A percentile compares a stretch with the other conserved stretches of the same genome.
Conservation (phyloP, 495 filamentous ascomycete genomes). For the Talaromyces borbonicus region DNA sequence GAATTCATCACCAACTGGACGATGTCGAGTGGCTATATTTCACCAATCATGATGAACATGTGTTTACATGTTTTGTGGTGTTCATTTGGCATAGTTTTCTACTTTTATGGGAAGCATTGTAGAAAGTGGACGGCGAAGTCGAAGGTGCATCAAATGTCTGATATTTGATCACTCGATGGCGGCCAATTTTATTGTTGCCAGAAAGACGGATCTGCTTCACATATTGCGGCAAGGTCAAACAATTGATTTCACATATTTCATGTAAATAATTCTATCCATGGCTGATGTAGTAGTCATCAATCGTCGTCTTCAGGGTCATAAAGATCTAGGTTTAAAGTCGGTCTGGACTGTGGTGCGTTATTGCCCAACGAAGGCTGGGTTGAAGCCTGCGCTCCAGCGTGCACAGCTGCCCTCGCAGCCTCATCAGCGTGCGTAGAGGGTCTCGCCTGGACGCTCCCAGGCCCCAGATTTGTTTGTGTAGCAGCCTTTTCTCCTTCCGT, state of each 20-base stretch:
- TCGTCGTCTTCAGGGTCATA: conserved; percentile 41
- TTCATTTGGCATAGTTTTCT: conserved; percentile 44
- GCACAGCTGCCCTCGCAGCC: conserved; percentile 26
- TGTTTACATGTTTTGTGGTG: conserved; percentile 41
- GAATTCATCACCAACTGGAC: conserved; percentile 38
- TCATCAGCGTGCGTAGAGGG: conserved; percentile 20
- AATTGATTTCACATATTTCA: too few relatives aligned
- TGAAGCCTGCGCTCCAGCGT: conserved; percentile 23
- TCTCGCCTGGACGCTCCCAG: conserved; percentile 12
- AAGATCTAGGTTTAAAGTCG: conserved; percentile 33
- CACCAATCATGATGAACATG: conserved; percentile 46
- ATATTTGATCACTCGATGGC: too few relatives aligned
- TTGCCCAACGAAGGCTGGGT: conserved; percentile 5
- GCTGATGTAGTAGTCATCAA: background rate
- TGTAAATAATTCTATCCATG: background rate
- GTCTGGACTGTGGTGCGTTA: conserved; percentile 24
- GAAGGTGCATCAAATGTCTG: conserved; percentile 30
- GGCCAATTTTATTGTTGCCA: too few relatives aligned
- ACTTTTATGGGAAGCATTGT: conserved; percentile 47
- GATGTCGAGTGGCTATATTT: conserved; percentile 24
- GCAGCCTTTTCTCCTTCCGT: too few relatives aligned
- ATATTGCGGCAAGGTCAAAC: too few relatives aligned
- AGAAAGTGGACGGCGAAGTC: conserved; percentile 44
- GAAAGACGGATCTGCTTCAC: too few relatives aligned
- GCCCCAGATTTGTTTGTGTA: too few relatives aligned